Evolutionary conservation across 2,329 filamentous ascomycete genomes (phyloP).

Genomic region (Aciculosporium take): DNA sequence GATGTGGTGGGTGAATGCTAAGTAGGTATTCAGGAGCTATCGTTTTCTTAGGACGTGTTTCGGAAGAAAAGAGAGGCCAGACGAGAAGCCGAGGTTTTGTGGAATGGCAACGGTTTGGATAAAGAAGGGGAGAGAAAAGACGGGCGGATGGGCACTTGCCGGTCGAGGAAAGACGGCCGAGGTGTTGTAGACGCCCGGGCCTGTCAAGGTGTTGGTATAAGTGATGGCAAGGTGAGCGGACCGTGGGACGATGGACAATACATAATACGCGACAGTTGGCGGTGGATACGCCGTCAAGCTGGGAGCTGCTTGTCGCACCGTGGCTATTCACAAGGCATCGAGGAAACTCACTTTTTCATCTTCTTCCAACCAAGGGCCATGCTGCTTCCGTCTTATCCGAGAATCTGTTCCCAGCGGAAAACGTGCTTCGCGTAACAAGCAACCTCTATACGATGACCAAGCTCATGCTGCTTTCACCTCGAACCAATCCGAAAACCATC

Average conservation of each 20-base stretch:
- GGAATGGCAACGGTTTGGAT: not conserved
- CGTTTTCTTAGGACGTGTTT: not conserved
- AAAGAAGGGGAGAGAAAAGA: not conserved
- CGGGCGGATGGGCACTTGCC: not conserved
- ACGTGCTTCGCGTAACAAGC: not conserved
- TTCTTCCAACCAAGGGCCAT: not conserved
- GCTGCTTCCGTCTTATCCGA: not conserved
- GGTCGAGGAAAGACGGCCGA: not conserved
- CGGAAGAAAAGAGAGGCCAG: not conserved
- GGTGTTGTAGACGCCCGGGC: not conserved
- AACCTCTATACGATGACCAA: not conserved
- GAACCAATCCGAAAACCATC: not conserved
- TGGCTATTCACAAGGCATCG: not conserved
- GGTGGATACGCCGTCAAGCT: not conserved
- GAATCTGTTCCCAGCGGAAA: too few species aligned
- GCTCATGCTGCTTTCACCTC: not conserved
- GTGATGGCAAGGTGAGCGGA: constrained; percentile 2
- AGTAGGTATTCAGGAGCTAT: not conserved
- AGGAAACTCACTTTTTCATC: not conserved
- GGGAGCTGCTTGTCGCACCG: not conserved
- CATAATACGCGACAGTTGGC: not conserved
- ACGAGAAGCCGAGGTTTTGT: not conserved
- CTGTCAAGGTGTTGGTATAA: not conserved
- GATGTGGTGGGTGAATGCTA: not conserved
- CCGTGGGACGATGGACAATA: not conserved